A percentile compares a stretch with the other conserved stretches of the same genome.
phyloP scores from a whole-genome alignment of 768 basidiomycete genomes.

The Holtermannia corniformis region DNA sequence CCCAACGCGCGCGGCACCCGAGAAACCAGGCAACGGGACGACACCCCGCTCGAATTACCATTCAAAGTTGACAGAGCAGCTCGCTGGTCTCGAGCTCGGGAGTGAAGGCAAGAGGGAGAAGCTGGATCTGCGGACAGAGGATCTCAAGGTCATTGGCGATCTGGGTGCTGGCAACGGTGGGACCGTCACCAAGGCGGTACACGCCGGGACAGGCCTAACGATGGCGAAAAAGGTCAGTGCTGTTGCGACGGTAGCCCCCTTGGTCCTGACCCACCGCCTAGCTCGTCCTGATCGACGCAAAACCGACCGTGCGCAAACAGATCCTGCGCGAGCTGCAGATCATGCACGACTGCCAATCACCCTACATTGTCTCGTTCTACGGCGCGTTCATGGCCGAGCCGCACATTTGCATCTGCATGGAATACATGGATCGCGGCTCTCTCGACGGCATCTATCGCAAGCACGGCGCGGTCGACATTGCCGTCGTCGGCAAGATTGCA shows the following conservation, averaged over 20 bases:
- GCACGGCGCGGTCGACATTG: slow-evolving; percentile 85
- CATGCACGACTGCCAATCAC: slow-evolving; percentile 93
- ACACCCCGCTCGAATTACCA: slow-evolving; percentile 11
- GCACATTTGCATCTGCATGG: slow-evolving; percentile 99
- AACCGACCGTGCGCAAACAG: slow-evolving; percentile 91
- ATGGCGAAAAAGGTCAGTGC: slow-evolving; percentile 95
- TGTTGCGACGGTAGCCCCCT: neutral
- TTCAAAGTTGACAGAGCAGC: slow-evolving; percentile 5
- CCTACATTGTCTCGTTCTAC: slow-evolving; percentile 91
- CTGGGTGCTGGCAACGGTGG: slow-evolving; percentile 95
- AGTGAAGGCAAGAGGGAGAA: slow-evolving; percentile 14
- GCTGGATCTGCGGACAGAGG: slow-evolving; percentile 46
- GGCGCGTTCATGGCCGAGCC: slow-evolving; percentile 95
- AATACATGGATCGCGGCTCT: slow-evolving; percentile 54
- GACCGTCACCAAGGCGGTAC: slow-evolving; percentile 92
- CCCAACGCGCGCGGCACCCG: slow-evolving; percentile 29
- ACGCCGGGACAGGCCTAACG: slow-evolving; percentile 75
- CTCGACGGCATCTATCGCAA: slow-evolving; percentile 93
- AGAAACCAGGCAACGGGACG: slow-evolving; percentile 13
- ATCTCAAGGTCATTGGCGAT: slow-evolving; percentile 80
- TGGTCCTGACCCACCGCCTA: slow-evolving; percentile 5
- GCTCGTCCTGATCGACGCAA: slow-evolving; percentile 46
- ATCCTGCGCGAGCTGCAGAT: slow-evolving; percentile 96
- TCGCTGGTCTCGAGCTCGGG: slow-evolving; percentile 2
- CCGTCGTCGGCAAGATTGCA: slow-evolving; percentile 88